Evolutionary conservation across 2,329 filamentous ascomycete genomes (phyloP), one percentile per base, ranked within the genome.

Genomic region (Penicillium glabrum): DNA sequence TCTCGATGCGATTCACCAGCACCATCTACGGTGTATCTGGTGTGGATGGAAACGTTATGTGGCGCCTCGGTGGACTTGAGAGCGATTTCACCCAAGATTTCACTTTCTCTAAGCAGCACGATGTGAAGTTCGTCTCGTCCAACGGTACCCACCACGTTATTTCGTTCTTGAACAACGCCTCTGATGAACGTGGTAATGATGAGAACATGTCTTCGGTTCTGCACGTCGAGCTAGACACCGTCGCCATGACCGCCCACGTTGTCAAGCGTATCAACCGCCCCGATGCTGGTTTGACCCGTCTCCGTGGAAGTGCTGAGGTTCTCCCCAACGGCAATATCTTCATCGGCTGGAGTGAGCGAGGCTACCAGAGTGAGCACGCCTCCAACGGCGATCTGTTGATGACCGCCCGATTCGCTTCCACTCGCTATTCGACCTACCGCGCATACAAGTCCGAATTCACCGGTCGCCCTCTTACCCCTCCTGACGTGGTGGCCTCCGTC

Each of bases 1-100:
- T 78, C 9, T 78, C 76, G 2, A 65, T 71, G 7, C 71, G 76
- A 7, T 73, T 74, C 60, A 72, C 72, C 5, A 69, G 70, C 61
- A 69, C 69, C 3, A 65, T 79, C 43, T 78, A 77, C 57, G 65
- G 72, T 41, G 70, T 78, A 16, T 75, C 71, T 1, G 72, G 74
- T 1, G 48, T 67, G 8, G 68, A 75, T 46, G 72, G 74, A 9
- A 58, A 61, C 24, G 69, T 78, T 37, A 59, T 75, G 39, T 79
- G 76, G 76, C 67, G 71, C 7, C 68, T 78, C 3, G 74, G 75
- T 19, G 75, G 74, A 5, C 57, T 58, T 14, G 59, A 65, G 24
- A 70, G 67, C 7, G 60, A 73, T 50, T 74, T 75, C 49, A 45
- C 54, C 13, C 60, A 66, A 49, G 67, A 74, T 46, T 75, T 75